Percentiles rank a stretch among this genome's conserved stretches.
Conservation (phyloP, 495 filamentous ascomycete species). For the Friedmanniomyces endolithicus region DNA sequence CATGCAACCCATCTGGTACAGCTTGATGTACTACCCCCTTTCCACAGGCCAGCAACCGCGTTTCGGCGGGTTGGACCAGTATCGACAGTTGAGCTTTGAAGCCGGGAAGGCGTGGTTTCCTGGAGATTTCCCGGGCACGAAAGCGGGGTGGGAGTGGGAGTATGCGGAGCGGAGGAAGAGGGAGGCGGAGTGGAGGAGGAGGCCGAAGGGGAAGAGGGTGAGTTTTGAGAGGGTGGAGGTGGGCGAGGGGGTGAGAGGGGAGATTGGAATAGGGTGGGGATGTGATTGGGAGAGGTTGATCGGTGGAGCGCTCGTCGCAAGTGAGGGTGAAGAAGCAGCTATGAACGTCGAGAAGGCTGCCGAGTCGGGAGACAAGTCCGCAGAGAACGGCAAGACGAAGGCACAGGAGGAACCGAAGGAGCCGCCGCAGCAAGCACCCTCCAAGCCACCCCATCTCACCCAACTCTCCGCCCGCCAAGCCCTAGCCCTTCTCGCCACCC, state of each 20-base stretch:
- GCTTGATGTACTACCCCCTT: conserved; percentile 72
- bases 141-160: conserved; percentile 69
- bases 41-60: conserved; percentile 65
- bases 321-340: neutral
- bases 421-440: neutral
- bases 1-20: conserved; percentile 74
- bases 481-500: conserved; percentile 11
- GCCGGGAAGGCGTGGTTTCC: conserved; percentile 74
- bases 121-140: conserved; percentile 71
- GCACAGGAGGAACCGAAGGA: neutral
- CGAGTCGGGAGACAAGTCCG: neutral
- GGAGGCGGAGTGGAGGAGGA: conserved; percentile 58
- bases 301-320: conserved; percentile 1
- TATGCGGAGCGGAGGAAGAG: conserved; percentile 48
- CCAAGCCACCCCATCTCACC: conserved; percentile 4
- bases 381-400: neutral
- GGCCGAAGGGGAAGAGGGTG: conserved; percentile 68
- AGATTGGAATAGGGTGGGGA: conserved; percentile 69
- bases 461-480: conserved; percentile 8
- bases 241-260: conserved; percentile 62
- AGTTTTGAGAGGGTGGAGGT: conserved; percentile 68
- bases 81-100: conserved; percentile 73
- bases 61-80: conserved; percentile 72
- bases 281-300: conserved; percentile 76
- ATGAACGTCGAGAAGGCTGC: neutral